These are phyloP conservation scores for Colletotrichum ledebouriae DNA, from an alignment of 2,329 filamentous ascomycete genomes.

Conservation along the genomic window DNA sequence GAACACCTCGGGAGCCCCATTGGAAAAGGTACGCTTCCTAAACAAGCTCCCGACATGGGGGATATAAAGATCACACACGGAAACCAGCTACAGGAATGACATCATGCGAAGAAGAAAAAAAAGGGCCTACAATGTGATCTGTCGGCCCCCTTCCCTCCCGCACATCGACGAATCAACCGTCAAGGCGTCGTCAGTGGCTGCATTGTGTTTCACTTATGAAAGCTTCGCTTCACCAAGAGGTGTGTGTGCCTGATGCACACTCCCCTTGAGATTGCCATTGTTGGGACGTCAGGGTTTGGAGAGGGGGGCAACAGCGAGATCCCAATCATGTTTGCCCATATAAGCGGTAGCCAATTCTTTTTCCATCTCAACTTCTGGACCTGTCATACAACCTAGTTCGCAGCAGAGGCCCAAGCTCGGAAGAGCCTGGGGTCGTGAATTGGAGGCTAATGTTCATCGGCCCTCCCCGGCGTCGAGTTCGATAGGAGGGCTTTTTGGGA, in stretches of 20 bases:
- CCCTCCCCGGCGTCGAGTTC: slow-evolving; percentile 10
- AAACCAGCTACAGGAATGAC: neutral
- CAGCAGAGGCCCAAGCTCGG: neutral
- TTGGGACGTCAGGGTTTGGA: no score
- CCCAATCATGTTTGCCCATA: neutral
- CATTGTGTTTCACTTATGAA: slow-evolving; percentile 30
- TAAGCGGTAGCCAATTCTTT: neutral
- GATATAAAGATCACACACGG: neutral
- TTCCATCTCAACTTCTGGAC: slow-evolving; percentile 7
- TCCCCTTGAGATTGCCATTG: neutral
- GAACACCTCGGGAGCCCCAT: no score
- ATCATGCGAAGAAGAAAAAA: slow-evolving; percentile 13
- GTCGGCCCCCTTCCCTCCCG: slow-evolving; percentile 3
- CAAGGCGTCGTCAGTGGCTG: slow-evolving; percentile 36
- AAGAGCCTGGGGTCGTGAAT: neutral
- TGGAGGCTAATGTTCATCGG: neutral
- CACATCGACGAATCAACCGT: slow-evolving; percentile 16
- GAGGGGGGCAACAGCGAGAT: neutral
- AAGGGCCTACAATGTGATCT: slow-evolving; percentile 10
- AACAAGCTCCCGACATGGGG: neutral
- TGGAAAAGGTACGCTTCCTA: no score
- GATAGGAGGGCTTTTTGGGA: neutral
- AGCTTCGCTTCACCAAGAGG: slow-evolving; percentile 8
- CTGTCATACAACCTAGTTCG: slow-evolving; percentile 1
- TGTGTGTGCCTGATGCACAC: neutral